Percentiles rank a stretch among this genome's conserved stretches.
These are phyloP conservation scores for Lachnellula cervina DNA, from an alignment of 2,329 filamentous ascomycete genomes.

Conservation along the genomic window DNA sequence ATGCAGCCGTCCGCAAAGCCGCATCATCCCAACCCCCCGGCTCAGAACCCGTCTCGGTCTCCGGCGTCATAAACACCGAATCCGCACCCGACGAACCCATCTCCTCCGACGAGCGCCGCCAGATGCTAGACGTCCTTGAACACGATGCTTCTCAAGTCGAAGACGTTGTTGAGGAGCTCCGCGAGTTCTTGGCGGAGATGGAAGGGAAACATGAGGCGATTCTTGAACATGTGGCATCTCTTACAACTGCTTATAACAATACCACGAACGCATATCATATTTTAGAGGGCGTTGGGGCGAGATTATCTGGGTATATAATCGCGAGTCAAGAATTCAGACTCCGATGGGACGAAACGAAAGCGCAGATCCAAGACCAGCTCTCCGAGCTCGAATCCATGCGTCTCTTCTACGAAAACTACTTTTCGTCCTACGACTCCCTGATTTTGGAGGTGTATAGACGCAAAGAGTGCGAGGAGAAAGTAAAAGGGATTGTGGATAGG, in stretches of 20 bases:
- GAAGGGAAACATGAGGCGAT: conserved; percentile 64
- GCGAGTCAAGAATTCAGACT: conserved; percentile 59
- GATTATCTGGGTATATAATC: conserved; percentile 60
- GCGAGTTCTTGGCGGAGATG: conserved; percentile 71
- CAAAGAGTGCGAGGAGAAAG: conserved; percentile 65
- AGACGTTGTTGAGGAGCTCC: conserved; percentile 65
- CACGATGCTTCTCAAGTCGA: conserved; percentile 65
- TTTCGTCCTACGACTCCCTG: conserved; percentile 76
- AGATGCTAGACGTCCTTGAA: conserved; percentile 77
- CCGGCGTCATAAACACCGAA: conserved; percentile 55
- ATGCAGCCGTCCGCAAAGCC: conserved; percentile 63
- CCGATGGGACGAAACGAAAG: conserved; percentile 71
- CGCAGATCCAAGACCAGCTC: conserved; percentile 63
- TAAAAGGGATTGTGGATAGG: conserved; percentile 69
- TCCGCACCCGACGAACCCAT: conserved; percentile 58
- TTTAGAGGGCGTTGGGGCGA: conserved; percentile 62
- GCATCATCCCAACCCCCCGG: conserved; percentile 54
- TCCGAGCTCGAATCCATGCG: conserved; percentile 72
- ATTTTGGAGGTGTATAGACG: conserved; percentile 79
- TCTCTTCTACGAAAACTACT: conserved; percentile 83
- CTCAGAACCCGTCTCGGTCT: conserved; percentile 54
- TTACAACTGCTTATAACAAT: conserved; percentile 50
- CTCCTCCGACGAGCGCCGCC: conserved; percentile 67
- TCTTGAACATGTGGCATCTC: conserved; percentile 54
- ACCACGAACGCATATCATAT: conserved; percentile 60